These are phyloP conservation scores for Pseudopyrenochaeta lycopersici DNA, from an alignment of 2,329 filamentous ascomycete genomes.

Conservation along the genomic window DNA sequence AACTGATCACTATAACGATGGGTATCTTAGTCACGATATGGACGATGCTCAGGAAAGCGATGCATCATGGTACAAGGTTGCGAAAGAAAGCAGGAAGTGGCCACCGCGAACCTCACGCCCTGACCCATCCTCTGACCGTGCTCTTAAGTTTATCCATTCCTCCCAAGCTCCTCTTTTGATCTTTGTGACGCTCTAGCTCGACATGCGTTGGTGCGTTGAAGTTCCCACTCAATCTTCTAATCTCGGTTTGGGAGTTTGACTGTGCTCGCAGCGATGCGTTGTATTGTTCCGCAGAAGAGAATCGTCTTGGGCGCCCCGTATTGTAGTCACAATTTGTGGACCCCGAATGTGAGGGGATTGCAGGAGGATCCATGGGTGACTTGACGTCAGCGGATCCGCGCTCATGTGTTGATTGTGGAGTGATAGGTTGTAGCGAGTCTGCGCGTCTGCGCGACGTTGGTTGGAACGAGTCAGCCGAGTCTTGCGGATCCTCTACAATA, in stretches of 20 bases:
- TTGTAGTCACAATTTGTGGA: slow-evolving; percentile 11
- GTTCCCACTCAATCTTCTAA: slow-evolving; percentile 30
- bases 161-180: slow-evolving; percentile 15
- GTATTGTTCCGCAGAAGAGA: slow-evolving; percentile 14
- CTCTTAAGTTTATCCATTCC: slow-evolving; percentile 22
- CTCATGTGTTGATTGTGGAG: background rate
- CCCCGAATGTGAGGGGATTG: slow-evolving; percentile 10
- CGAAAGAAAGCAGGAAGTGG: slow-evolving; percentile 7
- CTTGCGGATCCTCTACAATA: slow-evolving; percentile 4
- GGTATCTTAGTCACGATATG: slow-evolving; percentile 11
- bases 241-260: slow-evolving; percentile 14
- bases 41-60: slow-evolving; percentile 6
- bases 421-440: slow-evolving; percentile 18
- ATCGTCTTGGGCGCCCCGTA: slow-evolving; percentile 9
- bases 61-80: slow-evolving; percentile 4
- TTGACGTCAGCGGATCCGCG: slow-evolving; percentile 5
- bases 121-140: slow-evolving; percentile 21
- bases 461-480: background rate
- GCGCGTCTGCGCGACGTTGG: slow-evolving; percentile 17
- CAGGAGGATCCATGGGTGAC: slow-evolving; percentile 5
- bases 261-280: slow-evolving; percentile 9
- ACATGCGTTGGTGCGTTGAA: slow-evolving; percentile 40
- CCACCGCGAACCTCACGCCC: slow-evolving; percentile 8
- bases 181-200: slow-evolving; percentile 29
- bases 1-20: slow-evolving; percentile 1